Conservation (phyloP, 2,329 filamentous ascomycete species). For the Neonectria sp. region DNA sequence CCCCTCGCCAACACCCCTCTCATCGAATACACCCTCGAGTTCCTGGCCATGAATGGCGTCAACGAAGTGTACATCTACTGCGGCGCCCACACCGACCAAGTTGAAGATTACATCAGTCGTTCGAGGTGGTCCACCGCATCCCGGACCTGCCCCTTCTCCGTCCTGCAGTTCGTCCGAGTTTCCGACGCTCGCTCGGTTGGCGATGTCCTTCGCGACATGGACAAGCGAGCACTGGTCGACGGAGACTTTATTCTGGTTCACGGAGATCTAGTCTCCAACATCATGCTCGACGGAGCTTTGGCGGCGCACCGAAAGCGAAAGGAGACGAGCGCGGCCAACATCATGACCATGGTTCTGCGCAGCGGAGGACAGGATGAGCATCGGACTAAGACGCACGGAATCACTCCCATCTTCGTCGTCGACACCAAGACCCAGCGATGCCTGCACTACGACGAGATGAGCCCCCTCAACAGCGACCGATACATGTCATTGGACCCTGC, state of each 20-base stretch:
- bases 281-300: conserved; percentile 85
- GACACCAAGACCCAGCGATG: conserved; percentile 86
- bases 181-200: conserved; percentile 87
- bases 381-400: conserved; percentile 81
- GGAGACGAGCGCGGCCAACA: conserved; percentile 89
- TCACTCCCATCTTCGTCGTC: conserved; percentile 88
- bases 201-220: conserved; percentile 94
- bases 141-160: conserved; percentile 77
- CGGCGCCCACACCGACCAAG: conserved; percentile 86
- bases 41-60: conserved; percentile 95
- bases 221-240: conserved; percentile 86
- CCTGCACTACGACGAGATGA: conserved; percentile 94
- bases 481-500: conserved; percentile 83
- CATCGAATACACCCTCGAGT: conserved; percentile 98
- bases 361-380: conserved; percentile 80
- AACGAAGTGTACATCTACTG: conserved; percentile 95
- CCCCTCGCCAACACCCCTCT: conserved; percentile 94
- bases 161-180: conserved; percentile 88
- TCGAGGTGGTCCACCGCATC: conserved; percentile 79
- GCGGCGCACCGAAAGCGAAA: conserved; percentile 85
- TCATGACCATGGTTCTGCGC: conserved; percentile 96
- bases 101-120: conserved; percentile 87
- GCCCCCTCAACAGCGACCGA: conserved; percentile 75
- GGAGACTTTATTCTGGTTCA: conserved; percentile 95
- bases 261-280: conserved; percentile 92